Evolutionary conservation across 164 flowering plant species (phyloP).

Genomic region (Vitis cinerea): DNA sequence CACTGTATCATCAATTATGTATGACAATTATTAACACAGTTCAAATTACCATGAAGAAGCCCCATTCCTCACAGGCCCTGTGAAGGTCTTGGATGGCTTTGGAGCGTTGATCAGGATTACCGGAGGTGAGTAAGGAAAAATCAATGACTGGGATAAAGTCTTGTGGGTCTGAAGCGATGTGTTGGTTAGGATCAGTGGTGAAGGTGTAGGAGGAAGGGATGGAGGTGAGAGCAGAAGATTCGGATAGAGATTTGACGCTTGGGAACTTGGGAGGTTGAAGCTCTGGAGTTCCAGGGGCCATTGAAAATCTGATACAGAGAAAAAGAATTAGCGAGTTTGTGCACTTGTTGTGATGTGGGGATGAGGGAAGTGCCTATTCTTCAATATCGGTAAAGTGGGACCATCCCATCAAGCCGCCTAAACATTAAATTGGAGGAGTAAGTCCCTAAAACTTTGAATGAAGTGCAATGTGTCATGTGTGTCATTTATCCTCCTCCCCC

Average conservation of each 20-base stretch:
- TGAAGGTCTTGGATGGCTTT: constrained; percentile 6
- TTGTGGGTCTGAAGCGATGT: not conserved
- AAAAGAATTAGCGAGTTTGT: too few relatives aligned
- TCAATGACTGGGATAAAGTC: constrained; percentile 20
- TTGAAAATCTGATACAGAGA: too few relatives aligned
- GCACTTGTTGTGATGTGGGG: too few relatives aligned
- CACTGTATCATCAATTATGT: too few relatives aligned
- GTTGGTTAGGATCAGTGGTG: constrained; percentile 9
- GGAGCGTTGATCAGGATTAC: constrained; percentile 6
- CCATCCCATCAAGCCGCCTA: too few relatives aligned
- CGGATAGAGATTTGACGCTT: constrained; percentile 21
- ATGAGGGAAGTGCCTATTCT: too few relatives aligned
- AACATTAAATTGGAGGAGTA: too few relatives aligned
- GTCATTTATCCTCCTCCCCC: too few relatives aligned
- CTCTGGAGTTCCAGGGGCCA: too few relatives aligned
- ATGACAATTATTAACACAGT: not conserved
- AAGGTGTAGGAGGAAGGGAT: constrained; percentile 26
- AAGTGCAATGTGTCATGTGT: too few relatives aligned
- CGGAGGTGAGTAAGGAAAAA: constrained; percentile 10
- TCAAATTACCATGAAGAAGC: constrained; percentile 19
- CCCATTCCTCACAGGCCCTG: constrained; percentile 17
- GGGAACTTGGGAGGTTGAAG: constrained; percentile 10
- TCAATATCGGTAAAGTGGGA: too few relatives aligned
- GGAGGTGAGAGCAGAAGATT: constrained; percentile 29
- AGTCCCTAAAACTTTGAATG: too few relatives aligned